phyloP scores from a whole-genome alignment of 1,139 yeast species.

The Petasospora rhodanensis region DNA sequence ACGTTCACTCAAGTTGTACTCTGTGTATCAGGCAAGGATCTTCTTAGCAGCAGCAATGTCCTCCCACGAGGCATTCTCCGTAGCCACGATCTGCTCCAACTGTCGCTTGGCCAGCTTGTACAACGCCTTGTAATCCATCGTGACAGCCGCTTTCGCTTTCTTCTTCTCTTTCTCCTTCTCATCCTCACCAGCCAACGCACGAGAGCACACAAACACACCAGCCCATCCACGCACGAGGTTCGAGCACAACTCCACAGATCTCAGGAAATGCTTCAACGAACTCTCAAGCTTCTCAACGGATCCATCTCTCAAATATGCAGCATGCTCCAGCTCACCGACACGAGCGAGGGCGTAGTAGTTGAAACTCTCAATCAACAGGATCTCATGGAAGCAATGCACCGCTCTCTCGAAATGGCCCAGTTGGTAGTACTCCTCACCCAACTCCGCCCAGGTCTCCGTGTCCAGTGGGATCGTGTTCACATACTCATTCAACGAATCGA shows the following conservation, averaged over 20 bases:
- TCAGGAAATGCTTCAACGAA: conserved; percentile 49
- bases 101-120: conserved; percentile 31
- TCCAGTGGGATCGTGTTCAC: conserved; percentile 55
- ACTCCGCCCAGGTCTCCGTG: conserved; percentile 70
- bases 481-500: conserved; percentile 25
- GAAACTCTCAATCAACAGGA: conserved; percentile 59
- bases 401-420: conserved; percentile 68
- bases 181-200: conserved; percentile 44
- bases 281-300: conserved; percentile 8
- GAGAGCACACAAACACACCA: conserved; percentile 74
- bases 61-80: conserved; percentile 28
- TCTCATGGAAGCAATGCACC: conserved; percentile 63
- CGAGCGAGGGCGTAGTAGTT: conserved; percentile 70
- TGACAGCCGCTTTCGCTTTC: conserved; percentile 11
- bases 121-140: conserved; percentile 25
- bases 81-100: conserved; percentile 32
- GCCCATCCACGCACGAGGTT: conserved; percentile 71
- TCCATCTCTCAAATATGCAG: conserved; percentile 10
- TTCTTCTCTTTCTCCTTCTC: conserved; percentile 24
- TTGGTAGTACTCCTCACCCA: conserved; percentile 55
- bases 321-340: conserved; percentile 44
- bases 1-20: no score
- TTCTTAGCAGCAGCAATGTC: conserved; percentile 32
- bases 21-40: conserved; percentile 8
- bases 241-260: conserved; percentile 74